Conservation (phyloP, 2,329 filamentous ascomycete genomes). For the Lachnellula hyalina region DNA sequence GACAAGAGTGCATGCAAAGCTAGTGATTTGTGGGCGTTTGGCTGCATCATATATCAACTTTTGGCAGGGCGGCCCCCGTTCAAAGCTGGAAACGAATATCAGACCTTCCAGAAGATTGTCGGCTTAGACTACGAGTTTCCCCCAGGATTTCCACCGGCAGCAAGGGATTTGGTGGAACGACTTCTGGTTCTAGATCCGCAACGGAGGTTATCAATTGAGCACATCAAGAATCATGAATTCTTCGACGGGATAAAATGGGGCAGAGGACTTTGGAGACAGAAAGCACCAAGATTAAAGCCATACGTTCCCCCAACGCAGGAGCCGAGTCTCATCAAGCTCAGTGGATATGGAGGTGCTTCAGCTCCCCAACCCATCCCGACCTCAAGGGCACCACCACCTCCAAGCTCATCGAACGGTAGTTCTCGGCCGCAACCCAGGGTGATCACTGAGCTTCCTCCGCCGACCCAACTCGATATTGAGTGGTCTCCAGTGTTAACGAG, state of each 20-base stretch:
- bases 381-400: slow-evolving; percentile 30
- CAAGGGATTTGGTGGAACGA: slow-evolving; percentile 84
- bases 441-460: slow-evolving; percentile 94
- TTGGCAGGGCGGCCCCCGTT: slow-evolving; percentile 94
- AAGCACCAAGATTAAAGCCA: slow-evolving; percentile 79
- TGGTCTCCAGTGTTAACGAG: slow-evolving; percentile 94
- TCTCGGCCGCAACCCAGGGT: slow-evolving; percentile 65
- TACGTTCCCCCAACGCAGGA: slow-evolving; percentile 75
- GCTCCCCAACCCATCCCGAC: slow-evolving; percentile 23
- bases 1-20: slow-evolving; percentile 97
- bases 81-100: slow-evolving; percentile 91
- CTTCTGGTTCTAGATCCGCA: slow-evolving; percentile 84
- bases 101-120: slow-evolving; percentile 98
- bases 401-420: slow-evolving; percentile 35
- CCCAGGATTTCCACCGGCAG: slow-evolving; percentile 75
- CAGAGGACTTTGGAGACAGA: slow-evolving; percentile 78
- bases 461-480: slow-evolving; percentile 93
- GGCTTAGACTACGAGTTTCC: slow-evolving; percentile 92
- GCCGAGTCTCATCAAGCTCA: slow-evolving; percentile 68
- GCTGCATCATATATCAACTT: slow-evolving; percentile 95
- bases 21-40: slow-evolving; percentile 97
- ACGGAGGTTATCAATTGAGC: slow-evolving; percentile 80
- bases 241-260: slow-evolving; percentile 86
- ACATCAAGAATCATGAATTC: slow-evolving; percentile 95
- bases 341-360: slow-evolving; percentile 37